These are phyloP conservation scores for Batrachochytrium dendrobatidis DNA, from an alignment of 371 early-diverging fungal genomes.

Conservation along the genomic window DNA sequence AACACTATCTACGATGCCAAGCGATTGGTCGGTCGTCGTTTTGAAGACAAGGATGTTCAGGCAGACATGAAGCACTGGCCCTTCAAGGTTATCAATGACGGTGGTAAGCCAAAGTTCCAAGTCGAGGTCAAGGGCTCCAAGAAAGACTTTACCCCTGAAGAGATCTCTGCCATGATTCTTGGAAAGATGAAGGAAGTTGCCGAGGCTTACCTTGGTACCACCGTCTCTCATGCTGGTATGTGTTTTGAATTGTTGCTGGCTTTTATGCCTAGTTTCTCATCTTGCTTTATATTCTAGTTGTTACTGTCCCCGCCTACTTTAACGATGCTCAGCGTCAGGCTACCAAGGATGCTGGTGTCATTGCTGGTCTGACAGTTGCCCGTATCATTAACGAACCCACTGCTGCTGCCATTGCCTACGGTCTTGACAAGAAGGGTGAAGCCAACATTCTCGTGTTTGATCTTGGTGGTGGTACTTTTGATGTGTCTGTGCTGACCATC, in stretches of 20 bases:
- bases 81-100: conserved; percentile 76
- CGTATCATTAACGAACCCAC: conserved; percentile 72
- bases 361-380: conserved; percentile 61
- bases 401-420: conserved; percentile 71
- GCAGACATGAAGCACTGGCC: conserved; percentile 86
- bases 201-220: conserved; percentile 47
- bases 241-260: not conserved
- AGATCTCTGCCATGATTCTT: conserved; percentile 58
- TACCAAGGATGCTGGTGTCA: conserved; percentile 65
- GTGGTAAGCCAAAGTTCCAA: conserved; percentile 71
- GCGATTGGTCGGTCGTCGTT: conserved; percentile 87
- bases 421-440: conserved; percentile 58
- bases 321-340: conserved; percentile 69
- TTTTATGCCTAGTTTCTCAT: not conserved
- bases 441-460: conserved; percentile 82
- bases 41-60: conserved; percentile 76
- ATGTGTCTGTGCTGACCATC: conserved; percentile 83
- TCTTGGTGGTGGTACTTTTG: conserved; percentile 95
- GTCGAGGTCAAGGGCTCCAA: conserved; percentile 65
- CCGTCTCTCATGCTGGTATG: conserved; percentile 48
- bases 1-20: conserved; percentile 94
- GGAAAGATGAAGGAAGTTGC: conserved; percentile 54
- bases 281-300: too few relatives aligned
- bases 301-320: conserved; percentile 81
- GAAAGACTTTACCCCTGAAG: conserved; percentile 58